Conservation (phyloP, 495 filamentous ascomycete species). For the Hypoxylon perforatum region DNA sequence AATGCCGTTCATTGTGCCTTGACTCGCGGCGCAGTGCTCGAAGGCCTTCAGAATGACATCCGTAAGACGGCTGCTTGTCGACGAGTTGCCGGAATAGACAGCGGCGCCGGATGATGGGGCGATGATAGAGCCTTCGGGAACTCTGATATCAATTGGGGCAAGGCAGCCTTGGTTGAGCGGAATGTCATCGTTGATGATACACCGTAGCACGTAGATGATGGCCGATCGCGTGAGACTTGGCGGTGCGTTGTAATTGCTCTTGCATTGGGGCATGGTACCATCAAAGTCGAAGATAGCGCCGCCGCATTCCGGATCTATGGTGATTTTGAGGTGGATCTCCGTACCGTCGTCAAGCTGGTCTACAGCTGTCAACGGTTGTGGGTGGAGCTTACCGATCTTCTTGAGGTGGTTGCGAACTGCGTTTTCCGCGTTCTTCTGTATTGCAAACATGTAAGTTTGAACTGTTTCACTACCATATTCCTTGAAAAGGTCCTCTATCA, state of each 20-base stretch:
- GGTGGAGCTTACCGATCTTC: too few relatives aligned
- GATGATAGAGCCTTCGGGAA: constrained; percentile 84
- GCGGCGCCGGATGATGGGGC: constrained; percentile 88
- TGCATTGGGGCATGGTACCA: too few relatives aligned
- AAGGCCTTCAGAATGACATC: constrained; percentile 95
- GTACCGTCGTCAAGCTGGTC: too few relatives aligned
- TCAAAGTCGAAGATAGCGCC: too few relatives aligned
- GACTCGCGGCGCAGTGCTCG: constrained; percentile 86
- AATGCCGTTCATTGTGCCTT: constrained; percentile 94
- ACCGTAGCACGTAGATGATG: constrained; percentile 79
- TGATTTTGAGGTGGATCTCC: too few relatives aligned
- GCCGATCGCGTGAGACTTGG: too few relatives aligned
- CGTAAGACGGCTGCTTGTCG: constrained; percentile 90
- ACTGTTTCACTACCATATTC: constrained; percentile 93
- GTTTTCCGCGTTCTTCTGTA: constrained; percentile 90
- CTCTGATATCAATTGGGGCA: constrained; percentile 84
- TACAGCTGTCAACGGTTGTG: constrained; percentile 59
- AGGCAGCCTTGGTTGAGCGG: constrained; percentile 97
- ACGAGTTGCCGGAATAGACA: constrained; percentile 95
- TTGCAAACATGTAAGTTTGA: constrained; percentile 93
- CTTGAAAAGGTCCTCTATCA: constrained; percentile 83
- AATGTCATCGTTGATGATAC: constrained; percentile 90
- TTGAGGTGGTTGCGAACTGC: constrained; percentile 86
- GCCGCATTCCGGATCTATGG: too few relatives aligned
- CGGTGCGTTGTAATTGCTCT: too few relatives aligned